Evolutionary conservation across 768 basidiomycete species (phyloP), one percentile per base, ranked within the genome.

Genomic region (Russula emetica): DNA sequence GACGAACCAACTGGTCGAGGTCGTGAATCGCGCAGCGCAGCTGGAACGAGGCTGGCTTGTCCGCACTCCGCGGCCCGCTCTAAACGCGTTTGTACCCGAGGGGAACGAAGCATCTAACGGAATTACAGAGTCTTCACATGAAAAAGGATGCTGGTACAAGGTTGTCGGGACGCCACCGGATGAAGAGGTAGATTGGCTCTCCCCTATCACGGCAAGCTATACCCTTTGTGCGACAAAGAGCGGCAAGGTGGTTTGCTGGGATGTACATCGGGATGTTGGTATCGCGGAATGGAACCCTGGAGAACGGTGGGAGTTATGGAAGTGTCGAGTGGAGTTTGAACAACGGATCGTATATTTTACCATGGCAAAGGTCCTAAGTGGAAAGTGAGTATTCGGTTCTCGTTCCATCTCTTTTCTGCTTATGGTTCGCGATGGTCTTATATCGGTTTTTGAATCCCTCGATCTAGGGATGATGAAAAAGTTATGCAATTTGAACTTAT

Each of bases 191-290:
- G 87, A 89, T 66, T 90, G 87, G 87, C 74, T 90, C 6, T 87
- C 86, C 2, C 86, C 88, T 20, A 88, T 90, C 68, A 88, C 87
- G 1, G 85, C 85, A 6, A 85, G 82, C 42, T 89, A 89, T 69
- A 87, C 83, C 4, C 81, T 90, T n/a, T 90, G 86, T 68, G 85
- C 86, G 1, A 89, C 88, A 0, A 88, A 88, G 75, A 84, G 82
- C 55, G 87, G 88, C 5, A 85, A 85, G 69, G 85, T 90, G 22
- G 83, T 89, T 18, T 89, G 87, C 67, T 89, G 88, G 88, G 86
- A 90, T 62, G 82, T 89, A 16, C 82, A 82, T 57, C 77, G 78
- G 3, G 84, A 88, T 55, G 70, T 72, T 18, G 83, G 82, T 64
- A 77, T 88, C 3, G 86, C 85, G 0, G 84, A 88, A 62, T 90